Percentiles rank a stretch among this genome's conserved stretches.
Conservation (phyloP, 352 stramenopile genomes). For the Phytopythium litorale region DNA sequence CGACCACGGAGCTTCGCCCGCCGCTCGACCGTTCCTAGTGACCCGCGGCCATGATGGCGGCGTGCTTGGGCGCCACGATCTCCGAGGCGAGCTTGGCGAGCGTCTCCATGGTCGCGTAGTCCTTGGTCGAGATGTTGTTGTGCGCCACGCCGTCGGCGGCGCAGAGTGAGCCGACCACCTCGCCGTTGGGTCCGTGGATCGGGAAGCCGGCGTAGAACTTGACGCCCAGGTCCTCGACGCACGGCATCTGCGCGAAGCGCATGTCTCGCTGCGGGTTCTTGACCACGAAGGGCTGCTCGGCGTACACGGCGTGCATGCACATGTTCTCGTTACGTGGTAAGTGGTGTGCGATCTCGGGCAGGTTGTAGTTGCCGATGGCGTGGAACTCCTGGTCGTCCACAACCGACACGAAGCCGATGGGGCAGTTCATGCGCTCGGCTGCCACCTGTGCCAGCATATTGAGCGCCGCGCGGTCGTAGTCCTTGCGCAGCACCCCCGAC, state of each 20-base stretch:
- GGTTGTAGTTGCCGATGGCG: slow-evolving; percentile 39
- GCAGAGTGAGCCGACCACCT: slow-evolving; percentile 45
- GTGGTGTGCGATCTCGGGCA: slow-evolving; percentile 22
- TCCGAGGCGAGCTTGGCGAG: slow-evolving; percentile 48
- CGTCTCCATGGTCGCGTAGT: slow-evolving; percentile 67
- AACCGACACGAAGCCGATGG: slow-evolving; percentile 59
- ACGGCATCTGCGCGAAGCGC: slow-evolving; percentile 52
- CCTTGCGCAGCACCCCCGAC: slow-evolving; percentile 30
- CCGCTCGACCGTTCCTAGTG: background rate
- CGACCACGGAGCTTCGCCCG: background rate
- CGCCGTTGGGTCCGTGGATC: slow-evolving; percentile 35
- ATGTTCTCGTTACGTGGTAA: slow-evolving; percentile 49
- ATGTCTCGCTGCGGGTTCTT: slow-evolving; percentile 65
- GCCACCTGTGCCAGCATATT: slow-evolving; percentile 54
- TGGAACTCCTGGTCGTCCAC: slow-evolving; percentile 49
- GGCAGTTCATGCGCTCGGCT: slow-evolving; percentile 44
- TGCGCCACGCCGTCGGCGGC: slow-evolving; percentile 34
- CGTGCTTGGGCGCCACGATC: slow-evolving; percentile 19
- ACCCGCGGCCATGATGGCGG: slow-evolving; percentile 8
- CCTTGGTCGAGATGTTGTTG: slow-evolving; percentile 53
- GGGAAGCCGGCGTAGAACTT: slow-evolving; percentile 70
- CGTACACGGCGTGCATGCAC: slow-evolving; percentile 55
- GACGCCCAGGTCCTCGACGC: slow-evolving; percentile 36
- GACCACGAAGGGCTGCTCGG: slow-evolving; percentile 54
- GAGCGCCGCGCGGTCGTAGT: slow-evolving; percentile 45